Evolutionary conservation across 257 asterid genomes (phyloP), one percentile per base, ranked within the genome.

Genomic region (Petunia secreta): DNA sequence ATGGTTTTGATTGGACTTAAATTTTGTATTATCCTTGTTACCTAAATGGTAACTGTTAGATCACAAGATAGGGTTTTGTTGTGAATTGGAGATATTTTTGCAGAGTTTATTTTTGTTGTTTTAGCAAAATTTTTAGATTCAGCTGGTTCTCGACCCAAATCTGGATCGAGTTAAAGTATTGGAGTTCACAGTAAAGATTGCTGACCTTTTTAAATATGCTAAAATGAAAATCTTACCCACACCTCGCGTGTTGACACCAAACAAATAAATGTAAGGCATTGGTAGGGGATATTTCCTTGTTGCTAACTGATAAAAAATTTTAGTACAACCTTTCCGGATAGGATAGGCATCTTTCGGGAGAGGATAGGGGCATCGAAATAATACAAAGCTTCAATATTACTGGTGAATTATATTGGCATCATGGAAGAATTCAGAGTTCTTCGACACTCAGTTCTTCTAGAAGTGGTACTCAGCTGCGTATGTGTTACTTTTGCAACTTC

Each of bases 51-150:
- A 38, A 25, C 53, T 36, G 37, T 43, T 0, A 48, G 60, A 58
- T 25, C 41, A 54, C 11, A 34, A 69, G 52, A 4, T 58, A 80
- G 79, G 79, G 83, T 69, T 66, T 59, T 59, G 9, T 37, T 80
- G 53, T 58, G 37, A 34, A 11, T 16, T 71, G 44, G 10, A n/a
- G 39, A 67, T 40, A 15, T 6, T 40, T 6, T n/a, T 67, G 38
- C 38, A 1, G 63, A 5, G 0, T 41, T 68, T 2, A 16, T 15
- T 7, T 8, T 65, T 65, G 40, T 14, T 9, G 9, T 68, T 41
- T 50, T 10, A 3, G 10, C 11, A 40, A 46, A 41, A 11, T 41
- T 15, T 55, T 46, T 2, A 13, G 80, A 62, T 78, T 78, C 34
- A 63, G 50, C 81, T 36, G 38, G 69, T 9, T 77, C 3, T 9